Conservation (phyloP, 73 alveolate genomes). For the Paramecium octaurelia region DNA sequence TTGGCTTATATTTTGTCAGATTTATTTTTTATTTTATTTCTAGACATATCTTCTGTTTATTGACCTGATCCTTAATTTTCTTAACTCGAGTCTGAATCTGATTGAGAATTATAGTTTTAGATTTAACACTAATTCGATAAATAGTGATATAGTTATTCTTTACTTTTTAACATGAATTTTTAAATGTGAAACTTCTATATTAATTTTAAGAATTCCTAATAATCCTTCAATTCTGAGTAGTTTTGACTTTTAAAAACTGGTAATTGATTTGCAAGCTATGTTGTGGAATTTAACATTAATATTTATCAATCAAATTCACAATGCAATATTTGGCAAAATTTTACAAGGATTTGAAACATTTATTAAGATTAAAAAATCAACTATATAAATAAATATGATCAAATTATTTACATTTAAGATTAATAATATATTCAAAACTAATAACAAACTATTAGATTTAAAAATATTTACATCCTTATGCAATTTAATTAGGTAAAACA, state of each 20-base stretch:
- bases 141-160: not conserved
- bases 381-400: not conserved
- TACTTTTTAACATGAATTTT: not conserved
- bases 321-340: not conserved
- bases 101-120: not conserved
- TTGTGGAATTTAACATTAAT: not conserved
- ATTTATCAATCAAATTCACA: not conserved
- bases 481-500: too few relatives aligned
- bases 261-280: not conserved
- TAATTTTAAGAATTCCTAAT: not conserved
- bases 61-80: not conserved
- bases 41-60: not conserved
- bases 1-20: not conserved
- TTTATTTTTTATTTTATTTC: not conserved
- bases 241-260: not conserved
- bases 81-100: not conserved
- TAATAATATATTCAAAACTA: too few relatives aligned
- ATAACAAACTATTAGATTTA: too few relatives aligned
- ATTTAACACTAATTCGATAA: not conserved
- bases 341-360: not conserved
- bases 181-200: not conserved
- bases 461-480: not conserved
- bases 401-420: not conserved
- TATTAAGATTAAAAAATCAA: not conserved
- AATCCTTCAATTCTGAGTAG: not conserved